Evolutionary conservation across 371 early-diverging fungal genomes (phyloP).

Genomic region (Apophysomyces sp.): DNA sequence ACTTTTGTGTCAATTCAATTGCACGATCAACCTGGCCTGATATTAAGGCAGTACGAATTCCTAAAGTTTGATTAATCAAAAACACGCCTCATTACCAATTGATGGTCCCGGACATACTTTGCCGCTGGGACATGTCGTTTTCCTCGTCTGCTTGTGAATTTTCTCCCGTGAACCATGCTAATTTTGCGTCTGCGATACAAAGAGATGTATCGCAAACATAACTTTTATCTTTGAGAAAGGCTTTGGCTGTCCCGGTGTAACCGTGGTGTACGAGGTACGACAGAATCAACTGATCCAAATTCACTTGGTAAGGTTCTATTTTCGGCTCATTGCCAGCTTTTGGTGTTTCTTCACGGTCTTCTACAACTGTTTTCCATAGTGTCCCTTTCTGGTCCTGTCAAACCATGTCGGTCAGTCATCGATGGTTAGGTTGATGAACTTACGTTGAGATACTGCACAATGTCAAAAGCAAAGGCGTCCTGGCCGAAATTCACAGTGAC

Average conservation of each 20-base stretch:
- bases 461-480: constrained; percentile 83
- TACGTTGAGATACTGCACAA: constrained; percentile 75
- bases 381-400: constrained; percentile 11
- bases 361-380: constrained; percentile 5
- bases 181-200: constrained; percentile 3
- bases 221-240: constrained; percentile 41
- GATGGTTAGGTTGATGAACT: neutral
- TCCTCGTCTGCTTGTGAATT: constrained; percentile 15
- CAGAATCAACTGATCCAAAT: constrained; percentile 62
- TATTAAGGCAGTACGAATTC: constrained; percentile 64
- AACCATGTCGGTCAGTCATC: neutral
- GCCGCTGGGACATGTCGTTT: constrained; percentile 32
- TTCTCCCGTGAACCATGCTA: neutral
- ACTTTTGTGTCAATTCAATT: constrained; percentile 53
- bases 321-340: neutral
- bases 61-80: constrained; percentile 30
- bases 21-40: constrained; percentile 76
- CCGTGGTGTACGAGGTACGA: constrained; percentile 82
- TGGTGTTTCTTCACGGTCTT: neutral
- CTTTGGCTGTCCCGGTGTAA: constrained; percentile 67
- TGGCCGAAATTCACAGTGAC: constrained; percentile 91
- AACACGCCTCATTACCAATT: neutral
- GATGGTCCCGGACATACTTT: constrained; percentile 16
- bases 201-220: constrained; percentile 3
- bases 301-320: constrained; percentile 7